These are phyloP conservation scores for Fomitopsis pulvina DNA, from an alignment of 768 basidiomycete genomes.

Conservation along the genomic window DNA sequence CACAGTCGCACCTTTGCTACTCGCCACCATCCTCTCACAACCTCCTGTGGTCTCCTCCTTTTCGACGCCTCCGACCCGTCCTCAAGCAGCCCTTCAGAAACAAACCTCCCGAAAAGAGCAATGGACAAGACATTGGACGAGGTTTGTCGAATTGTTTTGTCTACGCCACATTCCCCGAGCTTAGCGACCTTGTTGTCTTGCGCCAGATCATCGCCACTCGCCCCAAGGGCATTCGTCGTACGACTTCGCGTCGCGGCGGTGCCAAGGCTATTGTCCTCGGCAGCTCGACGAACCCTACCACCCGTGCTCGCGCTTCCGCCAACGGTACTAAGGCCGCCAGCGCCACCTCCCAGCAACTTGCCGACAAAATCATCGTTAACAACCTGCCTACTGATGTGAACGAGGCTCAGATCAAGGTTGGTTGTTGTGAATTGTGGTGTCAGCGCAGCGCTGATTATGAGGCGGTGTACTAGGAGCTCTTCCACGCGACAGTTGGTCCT, in stretches of 20 bases:
- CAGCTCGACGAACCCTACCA: slow-evolving; percentile 38
- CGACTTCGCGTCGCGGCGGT: slow-evolving; percentile 37
- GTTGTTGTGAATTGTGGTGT: slow-evolving; percentile 19
- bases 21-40: slow-evolving; percentile 21
- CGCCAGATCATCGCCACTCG: slow-evolving; percentile 62
- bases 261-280: slow-evolving; percentile 59
- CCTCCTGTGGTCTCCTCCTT: slow-evolving; percentile 15
- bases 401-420: slow-evolving; percentile 87
- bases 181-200: slow-evolving; percentile 17
- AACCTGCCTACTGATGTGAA: slow-evolving; percentile 93
- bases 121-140: slow-evolving; percentile 88
- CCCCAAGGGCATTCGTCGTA: slow-evolving; percentile 38
- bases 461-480: slow-evolving; percentile 66
- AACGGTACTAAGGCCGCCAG: slow-evolving; percentile 28
- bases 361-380: slow-evolving; percentile 94
- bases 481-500: slow-evolving; percentile 84
- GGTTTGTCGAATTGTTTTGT: slow-evolving; percentile 35
- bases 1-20: slow-evolving; percentile 18
- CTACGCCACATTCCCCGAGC: slow-evolving; percentile 16
- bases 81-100: background rate
- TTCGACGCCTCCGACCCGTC: slow-evolving; percentile 3
- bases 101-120: slow-evolving; percentile 4
- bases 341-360: slow-evolving; percentile 32
- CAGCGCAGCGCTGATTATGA: background rate
- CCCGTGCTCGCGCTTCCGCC: slow-evolving; percentile 39